Conservation (phyloP, 352 stramenopile species). For the Elongisporangium undulatum region DNA sequence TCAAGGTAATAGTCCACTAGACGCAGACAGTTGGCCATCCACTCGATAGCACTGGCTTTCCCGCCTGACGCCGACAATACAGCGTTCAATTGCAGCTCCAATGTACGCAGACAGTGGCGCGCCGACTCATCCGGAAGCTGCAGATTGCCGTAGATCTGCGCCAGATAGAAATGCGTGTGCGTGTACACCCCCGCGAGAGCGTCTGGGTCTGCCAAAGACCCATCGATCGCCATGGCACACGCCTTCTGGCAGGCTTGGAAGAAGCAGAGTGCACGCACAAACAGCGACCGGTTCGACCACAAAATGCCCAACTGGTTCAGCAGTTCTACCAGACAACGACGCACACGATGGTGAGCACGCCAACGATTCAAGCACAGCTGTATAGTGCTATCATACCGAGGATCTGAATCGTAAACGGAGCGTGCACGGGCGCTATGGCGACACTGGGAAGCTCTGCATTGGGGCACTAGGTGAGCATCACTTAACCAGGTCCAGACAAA, state of each 20-base stretch:
- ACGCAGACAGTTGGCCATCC: constrained; percentile 48
- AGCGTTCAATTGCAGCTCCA: constrained; percentile 49
- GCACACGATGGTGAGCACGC: constrained; percentile 1
- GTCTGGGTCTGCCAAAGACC: constrained; percentile 1
- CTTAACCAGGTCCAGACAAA: neutral
- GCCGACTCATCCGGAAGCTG: constrained; percentile 44
- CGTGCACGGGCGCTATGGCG: constrained; percentile 7
- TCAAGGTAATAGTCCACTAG: constrained; percentile 64
- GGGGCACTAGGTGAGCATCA: neutral
- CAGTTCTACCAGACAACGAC: constrained; percentile 16
- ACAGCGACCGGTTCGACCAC: constrained; percentile 52
- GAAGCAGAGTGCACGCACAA: constrained; percentile 48
- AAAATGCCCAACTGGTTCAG: constrained; percentile 66
- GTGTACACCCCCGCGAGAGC: constrained; percentile 20
- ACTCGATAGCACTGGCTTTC: constrained; percentile 29
- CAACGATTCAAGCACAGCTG: neutral
- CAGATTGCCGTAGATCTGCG: constrained; percentile 59
- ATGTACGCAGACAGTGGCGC: constrained; percentile 53
- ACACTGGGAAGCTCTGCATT: constrained; percentile 15
- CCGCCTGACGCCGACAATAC: constrained; percentile 5
- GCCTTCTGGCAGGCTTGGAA: constrained; percentile 31
- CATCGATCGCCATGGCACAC: constrained; percentile 8
- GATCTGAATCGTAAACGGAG: constrained; percentile 15
- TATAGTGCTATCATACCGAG: constrained; percentile 5
- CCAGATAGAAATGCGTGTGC: constrained; percentile 67